Evolutionary conservation across 2,329 filamentous ascomycete species (phyloP).

Genomic region (Trichoderma sp.): DNA sequence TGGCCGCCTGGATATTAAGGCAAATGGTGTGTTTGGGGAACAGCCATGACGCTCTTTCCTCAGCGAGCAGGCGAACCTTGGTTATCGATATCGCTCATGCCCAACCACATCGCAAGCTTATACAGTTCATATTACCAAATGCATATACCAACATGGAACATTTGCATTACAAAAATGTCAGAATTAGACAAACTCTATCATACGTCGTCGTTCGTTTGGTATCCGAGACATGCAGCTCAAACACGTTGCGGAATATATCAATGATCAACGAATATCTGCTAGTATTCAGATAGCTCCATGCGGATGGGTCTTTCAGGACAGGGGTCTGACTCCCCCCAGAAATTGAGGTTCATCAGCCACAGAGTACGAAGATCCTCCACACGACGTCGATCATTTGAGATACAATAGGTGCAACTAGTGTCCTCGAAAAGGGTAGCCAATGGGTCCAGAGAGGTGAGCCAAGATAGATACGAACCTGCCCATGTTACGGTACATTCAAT

Average conservation of each 20-base stretch:
- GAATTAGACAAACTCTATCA: background rate
- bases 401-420: background rate
- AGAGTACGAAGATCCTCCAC: conserved; percentile 13
- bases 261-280: background rate
- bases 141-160: background rate
- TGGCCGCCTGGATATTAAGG: background rate
- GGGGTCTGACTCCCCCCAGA: background rate
- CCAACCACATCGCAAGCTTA: background rate
- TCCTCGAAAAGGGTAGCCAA: background rate
- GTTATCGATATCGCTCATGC: background rate
- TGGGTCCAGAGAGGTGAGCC: background rate
- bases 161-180: background rate
- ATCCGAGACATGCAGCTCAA: conserved; percentile 6
- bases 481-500: background rate
- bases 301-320: background rate
- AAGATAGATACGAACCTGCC: background rate
- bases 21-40: background rate
- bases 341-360: conserved; percentile 6
- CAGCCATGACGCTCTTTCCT: background rate
- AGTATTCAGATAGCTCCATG: background rate
- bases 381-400: conserved; percentile 1
- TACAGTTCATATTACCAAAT: background rate
- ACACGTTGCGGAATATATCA: background rate
- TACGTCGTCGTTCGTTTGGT: background rate
- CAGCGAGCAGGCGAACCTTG: background rate